Evolutionary conservation across 495 filamentous ascomycete species (phyloP), one percentile per base, ranked within the genome.

Genomic region (Darksidea phi): DNA sequence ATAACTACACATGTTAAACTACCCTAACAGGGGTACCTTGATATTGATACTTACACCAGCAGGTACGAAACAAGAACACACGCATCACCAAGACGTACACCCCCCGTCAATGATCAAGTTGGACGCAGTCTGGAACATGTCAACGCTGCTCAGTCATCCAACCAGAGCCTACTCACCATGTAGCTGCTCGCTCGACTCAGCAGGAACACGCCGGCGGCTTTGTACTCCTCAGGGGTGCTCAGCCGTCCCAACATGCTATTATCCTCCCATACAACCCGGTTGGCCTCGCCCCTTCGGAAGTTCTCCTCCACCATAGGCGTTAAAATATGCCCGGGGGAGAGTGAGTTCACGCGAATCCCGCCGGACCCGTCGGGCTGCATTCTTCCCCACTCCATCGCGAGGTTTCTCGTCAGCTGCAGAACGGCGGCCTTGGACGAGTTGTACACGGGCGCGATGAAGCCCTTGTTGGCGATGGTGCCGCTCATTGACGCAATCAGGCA

Each of bases 401-500:
- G 71, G 47, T 80, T 86, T 8, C 85, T 75, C 0, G 77, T 76
- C 3, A 88, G 68, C 72, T 89, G 85, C 20, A 88, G 80, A 1
- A 89, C 84, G 0, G 86, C 86, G 0, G 87, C 87, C 64, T 89
- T 89, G 32, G 80, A 84, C 0, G 80, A 80, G 71, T 89, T 90
- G 72, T 89, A 89, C 0, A 88, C 84, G 0, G 85, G 81, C 4
- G 79, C 80, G 1, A 83, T 77, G 64, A 89, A 78, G 12, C 85
- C 86, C 71, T 86, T 84, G 56, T 91, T 91, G 37, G 86, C 88
- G 60, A 90, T 76, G 8, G 78, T 78, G 5, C 86, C 88, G 56
- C 83, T 87, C 87, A 92, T 90, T 64, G 80, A 84, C 7, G 86
- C 87, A 66, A 90, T 85, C 63, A 92, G 73, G 26, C 79, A 83